Conservation (phyloP, 169 alveolate genomes). For the Plasmodium gonderi region DNA sequence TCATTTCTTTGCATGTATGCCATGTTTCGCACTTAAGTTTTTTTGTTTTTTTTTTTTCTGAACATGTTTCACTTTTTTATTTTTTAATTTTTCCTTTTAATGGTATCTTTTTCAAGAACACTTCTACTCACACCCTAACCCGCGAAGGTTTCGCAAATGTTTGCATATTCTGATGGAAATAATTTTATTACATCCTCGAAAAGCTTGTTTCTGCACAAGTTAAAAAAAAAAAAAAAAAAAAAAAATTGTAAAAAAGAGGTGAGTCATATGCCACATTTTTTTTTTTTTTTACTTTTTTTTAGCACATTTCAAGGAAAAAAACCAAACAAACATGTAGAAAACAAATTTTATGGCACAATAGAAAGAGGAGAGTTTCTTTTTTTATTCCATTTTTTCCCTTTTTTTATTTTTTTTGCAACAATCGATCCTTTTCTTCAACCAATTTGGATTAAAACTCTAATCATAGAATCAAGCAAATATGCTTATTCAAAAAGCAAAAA, state of each 20-base stretch:
- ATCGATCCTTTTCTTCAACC: not conserved
- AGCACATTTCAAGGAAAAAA: not conserved
- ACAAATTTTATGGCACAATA: not conserved
- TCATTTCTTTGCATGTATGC: too few species aligned
- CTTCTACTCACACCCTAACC: not conserved
- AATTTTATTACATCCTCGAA: too few species aligned
- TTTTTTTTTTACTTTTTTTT: too few species aligned
- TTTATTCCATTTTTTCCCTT: not conserved
- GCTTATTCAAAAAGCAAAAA: not conserved
- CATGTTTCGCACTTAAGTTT: not conserved
- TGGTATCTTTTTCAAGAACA: not conserved
- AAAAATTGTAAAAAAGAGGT: not conserved
- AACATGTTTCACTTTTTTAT: not conserved
- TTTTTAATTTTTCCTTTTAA: not conserved
- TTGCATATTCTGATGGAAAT: not conserved
- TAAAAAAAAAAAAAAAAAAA: not conserved
- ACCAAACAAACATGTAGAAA: not conserved
- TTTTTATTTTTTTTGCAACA: not conserved
- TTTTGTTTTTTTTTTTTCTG: not conserved
- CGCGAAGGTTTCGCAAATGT: not conserved
- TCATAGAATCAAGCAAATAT: not conserved
- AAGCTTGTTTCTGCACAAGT: too few species aligned
- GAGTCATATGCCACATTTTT: not conserved
- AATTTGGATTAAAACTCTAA: not conserved
- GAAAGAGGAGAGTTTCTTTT: too few species aligned